Evolutionary conservation across 257 asterid species (phyloP), one percentile per base, ranked within the genome.

Genomic region (Avicennia marina): DNA sequence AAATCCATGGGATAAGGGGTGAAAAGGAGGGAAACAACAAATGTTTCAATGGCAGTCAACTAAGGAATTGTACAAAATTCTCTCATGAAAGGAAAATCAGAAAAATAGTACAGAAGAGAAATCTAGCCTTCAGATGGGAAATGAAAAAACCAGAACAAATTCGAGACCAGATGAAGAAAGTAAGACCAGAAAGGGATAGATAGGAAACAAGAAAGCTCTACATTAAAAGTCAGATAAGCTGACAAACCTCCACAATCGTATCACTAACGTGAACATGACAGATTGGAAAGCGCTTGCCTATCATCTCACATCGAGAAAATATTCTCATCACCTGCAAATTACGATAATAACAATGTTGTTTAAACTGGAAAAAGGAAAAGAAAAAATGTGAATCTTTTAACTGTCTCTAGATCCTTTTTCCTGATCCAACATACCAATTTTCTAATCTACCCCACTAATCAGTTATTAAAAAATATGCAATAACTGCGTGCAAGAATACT

Each of bases 231-330:
- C 63, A 33, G 21, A 17, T 38, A 41, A 68, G 68, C 21, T 41
- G 58, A 52, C 86, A 51, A 64, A 88, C 96, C 95, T 88, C 96
- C 65, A 88, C 81, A 48, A 81, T 72, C 22, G 76, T 63, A 71
- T 82, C 94, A 70, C 60, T 88, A 75, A 88, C 20, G 66, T 85
- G 83, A 60, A 85, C 96, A 72, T 78, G 95, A 76, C 96, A 85
- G 64, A 88, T 88, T 16, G 96, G 96, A 69, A 88, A 88, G 52
- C 96, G 86, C 50, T 67, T 78, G 44, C 96, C 96, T 62, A 88
- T 66, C 72, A 75, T 78, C 81, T 72, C 85, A 53, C 88, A 85
- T 49, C 81, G 81, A 48, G 88, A 70, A 79, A 88, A 88, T 41
- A 79, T 77, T 65, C 74, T 72, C 93, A 65, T 62, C 47, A 88